phyloP scores from a whole-genome alignment of 495 filamentous ascomycete genomes.

The Trichoderma parareesei region DNA sequence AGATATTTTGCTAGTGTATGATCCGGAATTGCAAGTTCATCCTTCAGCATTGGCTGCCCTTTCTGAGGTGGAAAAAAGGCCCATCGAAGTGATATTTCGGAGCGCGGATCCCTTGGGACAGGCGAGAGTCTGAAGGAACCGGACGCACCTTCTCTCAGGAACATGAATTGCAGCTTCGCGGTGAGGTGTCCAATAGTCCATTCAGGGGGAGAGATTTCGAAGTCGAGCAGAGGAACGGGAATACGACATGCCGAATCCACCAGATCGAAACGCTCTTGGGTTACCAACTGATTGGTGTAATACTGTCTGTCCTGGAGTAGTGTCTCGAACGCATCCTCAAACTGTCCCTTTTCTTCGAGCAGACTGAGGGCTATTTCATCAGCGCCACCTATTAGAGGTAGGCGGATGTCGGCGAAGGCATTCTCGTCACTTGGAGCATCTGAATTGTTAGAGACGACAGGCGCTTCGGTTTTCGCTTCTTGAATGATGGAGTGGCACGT shows the following conservation, averaged over 20 bases:
- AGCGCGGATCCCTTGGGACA: not conserved
- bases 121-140: not conserved
- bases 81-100: not conserved
- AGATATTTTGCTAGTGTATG: not conserved
- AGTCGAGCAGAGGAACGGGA: constrained; percentile 5
- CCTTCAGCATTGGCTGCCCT: not conserved
- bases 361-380: not conserved
- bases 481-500: not conserved
- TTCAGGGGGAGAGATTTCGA: not conserved
- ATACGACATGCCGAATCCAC: not conserved
- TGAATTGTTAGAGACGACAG: not conserved
- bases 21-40: not conserved
- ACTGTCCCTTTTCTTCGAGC: not conserved
- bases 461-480: not conserved
- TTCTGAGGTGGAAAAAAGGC: not conserved
- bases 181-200: not conserved
- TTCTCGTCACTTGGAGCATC: not conserved
- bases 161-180: not conserved
- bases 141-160: not conserved
- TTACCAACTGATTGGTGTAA: not conserved
- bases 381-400: not conserved
- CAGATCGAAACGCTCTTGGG: constrained; percentile 1
- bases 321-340: constrained; percentile 5
- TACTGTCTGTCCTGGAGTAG: not conserved
- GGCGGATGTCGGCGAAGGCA: not conserved